Base-by-base conservation (phyloP, 257 asterid genomes). In the Penstemon barbatus region DNA sequence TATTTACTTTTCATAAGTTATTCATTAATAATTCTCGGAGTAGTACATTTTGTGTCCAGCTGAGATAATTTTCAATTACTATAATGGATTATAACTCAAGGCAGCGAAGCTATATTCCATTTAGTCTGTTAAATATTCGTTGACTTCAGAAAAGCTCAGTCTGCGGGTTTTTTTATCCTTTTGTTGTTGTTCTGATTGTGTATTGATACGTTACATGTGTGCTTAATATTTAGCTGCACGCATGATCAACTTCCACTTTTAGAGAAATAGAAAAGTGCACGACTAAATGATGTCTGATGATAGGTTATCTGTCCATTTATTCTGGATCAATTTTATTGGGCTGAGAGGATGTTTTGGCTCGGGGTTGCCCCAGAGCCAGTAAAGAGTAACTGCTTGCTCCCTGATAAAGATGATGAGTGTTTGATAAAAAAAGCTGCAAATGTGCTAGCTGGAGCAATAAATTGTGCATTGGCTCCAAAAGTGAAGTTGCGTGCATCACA, bases 291-390 rank as follows among this genome's bases (percentile, higher is more conserved):
- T 70, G 6, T 63, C 44, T 57, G 51, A 53, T 75, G 65, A 63
- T 87, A 93, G 99, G 78, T 93, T 42, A 71, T 93, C 57, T 93
- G 99, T 52, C 99, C 97, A 12, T 88, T 93, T 77, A 79, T 88
- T 73, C 78, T 90, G 83, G 99, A 93, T 75, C 97, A 93, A 66
- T 90, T 85, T 77, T 93, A 93, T 59, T 93, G 99, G 97, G 99
- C 97, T 11, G 99, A 93, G 82, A 88, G 97, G 74, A 90, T 93
- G 96, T 88, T 74, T 85, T 90, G 98, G 98, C 90, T 90, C 37
- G 98, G 98, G 13, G 98, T 93, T 63, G 77, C 95, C 73, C 82
- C 98, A 0, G 90, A 88, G 85, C 97, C 97, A 39, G 74, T 93
- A 52, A 82, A 74, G 41, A 75, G 80, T 38, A 52, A 80, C 39